phyloP scores from a whole-genome alignment of 2,329 filamentous ascomycete species.

The Lanzia echinophila region DNA sequence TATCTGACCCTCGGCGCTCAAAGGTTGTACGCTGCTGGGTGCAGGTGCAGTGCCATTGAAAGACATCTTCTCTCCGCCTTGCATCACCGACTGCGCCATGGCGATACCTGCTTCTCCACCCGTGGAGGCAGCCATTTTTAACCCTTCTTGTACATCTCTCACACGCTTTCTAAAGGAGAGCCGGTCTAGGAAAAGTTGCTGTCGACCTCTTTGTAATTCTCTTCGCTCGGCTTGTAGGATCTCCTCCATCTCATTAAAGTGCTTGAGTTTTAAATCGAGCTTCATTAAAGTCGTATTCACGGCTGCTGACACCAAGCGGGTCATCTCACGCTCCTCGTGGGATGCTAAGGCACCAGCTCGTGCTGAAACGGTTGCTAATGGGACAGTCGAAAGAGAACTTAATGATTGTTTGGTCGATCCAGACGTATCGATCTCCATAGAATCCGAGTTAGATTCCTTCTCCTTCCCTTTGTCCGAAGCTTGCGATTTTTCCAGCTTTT shows the following conservation, averaged over 20 bases:
- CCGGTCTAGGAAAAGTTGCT: conserved; percentile 89
- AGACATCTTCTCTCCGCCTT: conserved; percentile 39
- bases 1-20: conserved; percentile 47
- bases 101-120: conserved; percentile 33
- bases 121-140: conserved; percentile 44
- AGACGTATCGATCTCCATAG: conserved; percentile 59
- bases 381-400: conserved; percentile 62
- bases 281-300: conserved; percentile 95
- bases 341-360: conserved; percentile 84
- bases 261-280: conserved; percentile 88
- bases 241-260: conserved; percentile 94
- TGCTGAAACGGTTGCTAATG: conserved; percentile 78
- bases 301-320: conserved; percentile 81
- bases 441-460: conserved; percentile 43
- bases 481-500: conserved; percentile 63
- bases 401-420: conserved; percentile 43
- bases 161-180: conserved; percentile 85
- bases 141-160: conserved; percentile 69
- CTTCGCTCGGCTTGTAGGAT: conserved; percentile 86
- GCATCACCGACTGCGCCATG: conserved; percentile 30
- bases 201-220: conserved; percentile 84
- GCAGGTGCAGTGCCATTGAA: conserved; percentile 42
- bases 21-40: conserved; percentile 43
- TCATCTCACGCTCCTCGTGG: conserved; percentile 95
- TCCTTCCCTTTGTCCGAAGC: conserved; percentile 50